These are phyloP conservation scores for Pseudomonodictys pantanalensis DNA, from an alignment of 495 filamentous ascomycete genomes.

Conservation along the genomic window DNA sequence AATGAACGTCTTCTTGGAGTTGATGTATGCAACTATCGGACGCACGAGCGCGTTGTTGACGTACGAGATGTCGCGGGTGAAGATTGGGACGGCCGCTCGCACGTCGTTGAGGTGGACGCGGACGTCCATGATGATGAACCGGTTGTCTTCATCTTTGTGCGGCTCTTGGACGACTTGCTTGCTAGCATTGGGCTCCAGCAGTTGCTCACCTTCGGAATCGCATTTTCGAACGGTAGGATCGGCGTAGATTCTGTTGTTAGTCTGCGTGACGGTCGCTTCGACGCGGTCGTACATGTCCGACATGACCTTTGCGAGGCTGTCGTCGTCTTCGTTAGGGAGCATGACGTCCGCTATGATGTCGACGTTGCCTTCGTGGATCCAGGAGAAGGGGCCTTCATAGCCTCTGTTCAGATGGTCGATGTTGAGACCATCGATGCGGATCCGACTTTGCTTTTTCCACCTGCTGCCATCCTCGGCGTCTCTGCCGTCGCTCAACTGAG, in stretches of 20 bases:
- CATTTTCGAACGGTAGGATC: constrained; percentile 13
- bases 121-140: constrained; percentile 85
- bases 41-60: constrained; percentile 92
- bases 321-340: constrained; percentile 81
- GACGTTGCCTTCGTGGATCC: constrained; percentile 94
- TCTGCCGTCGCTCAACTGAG: constrained; percentile 50
- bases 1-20: constrained; percentile 87
- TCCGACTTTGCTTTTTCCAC: constrained; percentile 91
- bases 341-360: constrained; percentile 95
- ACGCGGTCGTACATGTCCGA: constrained; percentile 91
- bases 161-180: background rate
- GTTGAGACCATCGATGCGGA: constrained; percentile 87
- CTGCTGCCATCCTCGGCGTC: constrained; percentile 52
- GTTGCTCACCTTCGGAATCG: no score
- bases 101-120: constrained; percentile 89
- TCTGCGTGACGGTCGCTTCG: constrained; percentile 80
- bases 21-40: constrained; percentile 99
- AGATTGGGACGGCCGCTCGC: constrained; percentile 84
- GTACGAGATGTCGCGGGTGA: constrained; percentile 85
- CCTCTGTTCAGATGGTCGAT: constrained; percentile 96
- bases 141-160: constrained; percentile 50
- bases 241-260: constrained; percentile 14
- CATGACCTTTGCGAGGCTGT: constrained; percentile 86
- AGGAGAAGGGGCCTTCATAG: constrained; percentile 90
- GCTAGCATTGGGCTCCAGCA: no score